These are phyloP conservation scores for Aspergillus texensis DNA, from an alignment of 2,329 filamentous ascomycete genomes.

Conservation along the genomic window DNA sequence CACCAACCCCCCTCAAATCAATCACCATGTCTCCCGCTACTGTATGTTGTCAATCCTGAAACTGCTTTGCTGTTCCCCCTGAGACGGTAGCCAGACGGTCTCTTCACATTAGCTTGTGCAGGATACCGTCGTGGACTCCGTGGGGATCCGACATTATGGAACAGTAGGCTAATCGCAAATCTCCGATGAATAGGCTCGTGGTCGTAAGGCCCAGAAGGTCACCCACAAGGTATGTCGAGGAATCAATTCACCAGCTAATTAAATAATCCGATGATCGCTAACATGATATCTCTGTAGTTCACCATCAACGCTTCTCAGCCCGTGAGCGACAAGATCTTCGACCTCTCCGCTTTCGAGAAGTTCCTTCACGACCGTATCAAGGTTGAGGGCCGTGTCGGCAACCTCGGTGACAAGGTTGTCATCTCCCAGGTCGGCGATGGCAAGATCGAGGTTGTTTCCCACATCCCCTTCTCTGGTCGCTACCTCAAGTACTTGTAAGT, in stretches of 20 bases:
- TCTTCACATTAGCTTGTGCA: conserved; percentile 5
- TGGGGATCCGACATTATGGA: conserved; percentile 45
- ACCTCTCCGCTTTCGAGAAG: conserved; percentile 97
- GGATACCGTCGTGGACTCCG: background rate
- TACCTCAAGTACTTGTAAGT: conserved; percentile 99
- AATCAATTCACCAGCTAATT: background rate
- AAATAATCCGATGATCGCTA: background rate
- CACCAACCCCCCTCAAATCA: conserved; percentile 36
- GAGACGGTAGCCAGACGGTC: conserved; percentile 29
- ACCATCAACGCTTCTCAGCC: conserved; percentile 99
- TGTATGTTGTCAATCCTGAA: conserved; percentile 69
- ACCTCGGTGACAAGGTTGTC: conserved; percentile 90
- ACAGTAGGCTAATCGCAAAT: conserved; percentile 93
- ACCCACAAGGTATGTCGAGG: conserved; percentile 48
- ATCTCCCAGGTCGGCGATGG: conserved; percentile 92
- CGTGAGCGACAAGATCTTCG: conserved; percentile 99
- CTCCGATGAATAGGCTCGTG: conserved; percentile 48
- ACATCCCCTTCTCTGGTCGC: conserved; percentile 97
- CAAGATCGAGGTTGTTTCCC: conserved; percentile 96
- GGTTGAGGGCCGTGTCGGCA: conserved; percentile 96
- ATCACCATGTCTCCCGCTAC: conserved; percentile 81
- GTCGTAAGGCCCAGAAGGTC: conserved; percentile 52
- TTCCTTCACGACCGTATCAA: conserved; percentile 99
- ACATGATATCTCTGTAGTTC: conserved; percentile 63
- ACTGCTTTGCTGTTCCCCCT: conserved; percentile 93